phyloP scores from a whole-genome alignment of 2,329 filamentous ascomycete species.

The Venturia nashicola region DNA sequence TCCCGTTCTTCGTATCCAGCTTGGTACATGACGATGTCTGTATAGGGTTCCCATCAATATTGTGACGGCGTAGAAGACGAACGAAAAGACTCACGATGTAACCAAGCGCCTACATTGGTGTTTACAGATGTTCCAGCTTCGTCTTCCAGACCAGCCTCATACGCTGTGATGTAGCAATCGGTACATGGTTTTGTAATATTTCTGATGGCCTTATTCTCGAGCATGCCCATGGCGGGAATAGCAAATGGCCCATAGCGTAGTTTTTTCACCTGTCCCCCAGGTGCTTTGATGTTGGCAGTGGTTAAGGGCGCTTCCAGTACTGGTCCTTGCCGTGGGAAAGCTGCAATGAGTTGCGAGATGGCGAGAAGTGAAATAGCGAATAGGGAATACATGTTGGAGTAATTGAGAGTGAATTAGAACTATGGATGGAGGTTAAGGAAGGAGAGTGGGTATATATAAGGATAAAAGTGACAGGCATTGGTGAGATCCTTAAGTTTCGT shows the following conservation, averaged over 20 bases:
- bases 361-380: neutral
- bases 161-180: neutral
- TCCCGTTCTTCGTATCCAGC: neutral
- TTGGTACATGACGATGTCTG: neutral
- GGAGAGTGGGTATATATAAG: too few species aligned
- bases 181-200: constrained; percentile 1
- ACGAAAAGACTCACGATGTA: neutral
- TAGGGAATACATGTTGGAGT: neutral
- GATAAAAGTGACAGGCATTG: too few species aligned
- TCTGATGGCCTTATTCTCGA: neutral
- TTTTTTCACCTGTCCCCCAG: neutral
- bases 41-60: neutral
- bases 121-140: neutral
- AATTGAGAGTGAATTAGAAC: neutral
- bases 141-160: neutral
- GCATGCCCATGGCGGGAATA: neutral
- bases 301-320: neutral
- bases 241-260: neutral
- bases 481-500: too few species aligned
- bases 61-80: neutral
- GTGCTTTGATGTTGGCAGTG: neutral
- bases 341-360: neutral
- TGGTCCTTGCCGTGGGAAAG: neutral
- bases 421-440: too few species aligned
- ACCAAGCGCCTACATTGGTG: neutral